Base-by-base conservation (phyloP, 352 stramenopile genomes). In the Globisporangium carolinianum region DNA sequence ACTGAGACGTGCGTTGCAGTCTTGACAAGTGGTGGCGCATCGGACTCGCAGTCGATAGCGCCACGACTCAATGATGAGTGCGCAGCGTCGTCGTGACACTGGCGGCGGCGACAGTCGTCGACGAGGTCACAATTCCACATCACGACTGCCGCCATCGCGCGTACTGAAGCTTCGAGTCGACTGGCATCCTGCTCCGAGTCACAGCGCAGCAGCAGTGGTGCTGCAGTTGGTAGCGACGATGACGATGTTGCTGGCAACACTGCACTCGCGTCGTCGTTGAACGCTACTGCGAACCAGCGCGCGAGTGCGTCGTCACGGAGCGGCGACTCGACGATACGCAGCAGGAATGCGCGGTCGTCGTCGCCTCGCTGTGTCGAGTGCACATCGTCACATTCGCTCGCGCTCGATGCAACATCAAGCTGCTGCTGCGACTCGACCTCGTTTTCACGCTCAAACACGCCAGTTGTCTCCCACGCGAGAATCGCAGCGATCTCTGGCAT, bases 361-460 rank as follows among this genome's bases (percentile, higher is more conserved):
- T 24, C 24, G 24, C 2, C 24, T 24, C 24, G 24, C 24, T 24
- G 24, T 24, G 24, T 24, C 24, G 24, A 24, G 1, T 24, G 24
- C 24, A 24, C 24, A 24, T 24, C 24, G 24, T 24, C 1, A 24
- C 24, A 2, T 24, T 24, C 24, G 24, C 24, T 24, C 24, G 24
- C 24, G 24, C 24, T 24, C 24, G 39, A 1, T 43, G 2, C 7
- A 7, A 43, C 39, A 4, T 43, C 39, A 12, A 12, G 43, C n/a
- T 24, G 24, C 24, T 24, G 24, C 24, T 24, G 24, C 24, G 2
- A 24, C 24, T 54, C 56, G 15, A 81, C 53, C 49, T 86, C 76
- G 15, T 86, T 62, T 57, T 83, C 73, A 5, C 79, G 62, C 62
- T 86, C 76, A 59, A 79, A 86, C 18, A 84, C 72, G 36, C 75